Evolutionary conservation across 805 yeast species (phyloP), one percentile per base, ranked within the genome.

Genomic region (Saccharomycopsis babjevae): DNA sequence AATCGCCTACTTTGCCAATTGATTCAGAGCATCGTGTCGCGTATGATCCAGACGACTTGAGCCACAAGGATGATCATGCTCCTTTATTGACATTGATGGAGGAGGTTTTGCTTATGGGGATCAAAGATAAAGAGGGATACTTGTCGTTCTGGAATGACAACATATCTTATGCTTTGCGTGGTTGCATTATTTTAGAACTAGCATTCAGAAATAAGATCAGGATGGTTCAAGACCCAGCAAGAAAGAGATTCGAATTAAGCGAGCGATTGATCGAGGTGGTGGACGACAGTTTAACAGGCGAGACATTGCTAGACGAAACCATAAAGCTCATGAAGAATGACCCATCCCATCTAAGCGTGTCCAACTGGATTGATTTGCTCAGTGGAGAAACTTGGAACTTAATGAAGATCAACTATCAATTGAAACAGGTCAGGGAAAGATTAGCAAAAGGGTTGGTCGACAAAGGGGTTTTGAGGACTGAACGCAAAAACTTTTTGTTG

Each of bases 341-440:
- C 70, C 92, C 86, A 63, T 85, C 89, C 58, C 80, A 83, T 67
- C 78, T 89, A 68, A 82, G 90, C 39, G 92, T 94, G 54, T 80
- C 88, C 50, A 85, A 85, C 66, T 94, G 99, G 99, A 89, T 94
- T 67, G 98, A 94, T 72, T 80, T 93, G 62, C 80, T 94, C 64
- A 83, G 91, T 64, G 99, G 96, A 54, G 99, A 94, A 73, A 94
- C 99, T 5, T 94, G 99, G 99, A 94, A 93, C 73, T 76, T 94
- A 67, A 81, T 92, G 83, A 94, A 94, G 72, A 91, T 93, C 67
- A 88, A 86, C 69, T 94, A 93, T 76, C 99, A 94, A 75, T 81
- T 94, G 72, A 94, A 94, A 71, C 99, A 94, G 76, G 99, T 94
- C 5, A 84, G 99, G 70, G 99, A 94, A 74, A 81, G 99, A 67